Conservation (phyloP, 352 stramenopile genomes). For the Phytophthora citricola region DNA sequence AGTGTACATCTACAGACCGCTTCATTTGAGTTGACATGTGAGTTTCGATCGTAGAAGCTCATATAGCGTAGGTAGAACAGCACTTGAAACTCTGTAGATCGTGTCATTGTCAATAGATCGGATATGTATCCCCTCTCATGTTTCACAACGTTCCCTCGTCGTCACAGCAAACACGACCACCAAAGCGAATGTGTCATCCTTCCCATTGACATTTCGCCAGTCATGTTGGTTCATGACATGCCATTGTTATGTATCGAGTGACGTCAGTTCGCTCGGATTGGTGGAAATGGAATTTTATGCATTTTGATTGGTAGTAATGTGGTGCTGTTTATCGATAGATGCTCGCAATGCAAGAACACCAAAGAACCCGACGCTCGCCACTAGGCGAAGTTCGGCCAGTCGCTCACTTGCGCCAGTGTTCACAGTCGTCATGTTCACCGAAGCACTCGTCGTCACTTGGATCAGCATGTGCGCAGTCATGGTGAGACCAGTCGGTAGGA, state of each 20-base stretch:
- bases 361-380: conserved; percentile 18
- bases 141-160: background rate
- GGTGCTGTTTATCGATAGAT: background rate
- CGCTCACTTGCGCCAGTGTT: background rate
- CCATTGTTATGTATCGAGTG: background rate
- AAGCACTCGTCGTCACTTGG: conserved; percentile 66
- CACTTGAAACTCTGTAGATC: conserved; percentile 3
- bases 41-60: conserved; percentile 20
- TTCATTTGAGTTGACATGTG: background rate
- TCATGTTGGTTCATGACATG: too few species aligned
- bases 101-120: conserved; percentile 16
- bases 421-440: conserved; percentile 51
- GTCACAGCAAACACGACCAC: background rate
- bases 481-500: conserved; percentile 39
- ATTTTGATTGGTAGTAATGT: too few species aligned
- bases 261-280: conserved; percentile 9
- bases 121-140: conserved; percentile 4
- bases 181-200: background rate
- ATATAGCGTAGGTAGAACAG: background rate
- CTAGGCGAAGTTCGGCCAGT: background rate
- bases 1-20: conserved; percentile 15
- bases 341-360: conserved; percentile 24
- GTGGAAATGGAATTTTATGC: conserved; percentile 5
- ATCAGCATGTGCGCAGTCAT: conserved; percentile 67
- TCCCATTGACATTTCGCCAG: background rate